Conservation (phyloP, 164 flowering plant genomes). For the Sedum album region DNA sequence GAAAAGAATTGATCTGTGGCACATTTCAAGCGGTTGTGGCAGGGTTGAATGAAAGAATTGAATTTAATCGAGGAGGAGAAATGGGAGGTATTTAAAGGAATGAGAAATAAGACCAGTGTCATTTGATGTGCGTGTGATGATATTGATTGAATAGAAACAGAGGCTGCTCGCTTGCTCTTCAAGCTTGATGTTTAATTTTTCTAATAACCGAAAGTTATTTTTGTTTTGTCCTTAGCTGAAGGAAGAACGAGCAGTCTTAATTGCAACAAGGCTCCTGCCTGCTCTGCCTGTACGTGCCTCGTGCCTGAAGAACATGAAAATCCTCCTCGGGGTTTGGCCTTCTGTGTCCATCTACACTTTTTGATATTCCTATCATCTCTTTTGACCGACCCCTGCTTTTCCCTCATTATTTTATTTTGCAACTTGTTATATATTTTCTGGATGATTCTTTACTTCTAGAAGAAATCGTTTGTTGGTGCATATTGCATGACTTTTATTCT, state of each 20-base stretch:
- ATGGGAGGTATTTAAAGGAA: no score
- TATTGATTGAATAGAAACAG: not conserved
- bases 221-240: not conserved
- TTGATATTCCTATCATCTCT: no score
- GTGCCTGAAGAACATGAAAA: not conserved
- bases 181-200: not conserved
- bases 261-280: not conserved
- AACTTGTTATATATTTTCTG: not conserved
- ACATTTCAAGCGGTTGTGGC: not conserved
- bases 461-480: not conserved
- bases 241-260: not conserved
- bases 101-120: not conserved
- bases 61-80: not conserved
- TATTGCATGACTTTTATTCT: no score
- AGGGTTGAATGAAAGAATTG: not conserved
- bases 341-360: not conserved
- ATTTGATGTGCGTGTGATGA: not conserved
- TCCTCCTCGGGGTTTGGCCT: not conserved
- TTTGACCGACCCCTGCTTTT: not conserved
- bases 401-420: not conserved
- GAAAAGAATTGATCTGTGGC: no score
- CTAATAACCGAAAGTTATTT: not conserved
- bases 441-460: slow-evolving; percentile 5
- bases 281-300: no score
- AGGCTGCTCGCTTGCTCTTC: slow-evolving; percentile 6